Base-by-base conservation (phyloP, 23 red algal species). In the Gracilaria gracilis region DNA sequence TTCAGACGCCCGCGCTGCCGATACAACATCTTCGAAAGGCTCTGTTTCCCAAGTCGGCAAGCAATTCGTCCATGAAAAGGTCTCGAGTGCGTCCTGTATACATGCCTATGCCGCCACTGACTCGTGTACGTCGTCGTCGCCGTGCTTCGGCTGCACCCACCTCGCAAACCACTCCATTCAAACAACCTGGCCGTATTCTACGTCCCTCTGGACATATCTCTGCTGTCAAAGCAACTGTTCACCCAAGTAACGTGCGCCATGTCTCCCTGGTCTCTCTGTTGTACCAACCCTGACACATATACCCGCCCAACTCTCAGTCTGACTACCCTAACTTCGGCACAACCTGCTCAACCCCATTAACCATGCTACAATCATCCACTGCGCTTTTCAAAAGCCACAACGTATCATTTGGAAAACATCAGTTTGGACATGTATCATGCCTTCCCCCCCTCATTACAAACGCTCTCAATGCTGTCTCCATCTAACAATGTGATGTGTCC, bases 371-470 rank as follows among this genome's bases (percentile, higher is more conserved):
- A 39, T 39, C 57, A 34, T 28, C 71, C 0, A 21, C 21, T 24
- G 42, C 27, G n/a, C 71, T 79, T 13, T 23, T 36, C 38, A 54
- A 62, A 12, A 81, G 87, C 48, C 74, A 66, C 2, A 57, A 61
- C 25, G 37, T 44, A 9, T 9, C n/a, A n/a, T 80, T 90, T 67
- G 34, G 59, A 51, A 79, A 77, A 24, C 13, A 35, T 14, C 20
- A 61, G 20, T 90, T 81, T 74, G 87, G 87, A n/a, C 57, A 67
- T 67, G 31, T 90, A 20, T 80, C 73, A 20, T 90, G 87, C 35
- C 76, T 90, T 27, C 87, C 87, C 34, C 42, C 74, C 27, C 46
- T 65, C 19, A 69, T 90, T 21, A 15, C 74, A 47, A 81, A 44
- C 7, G 37, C 74, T 25, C 44, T 81, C 0, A 66, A 51, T 69